Conservation (phyloP, 208 protist species). For the Acanthamoeba divionensis region DNA sequence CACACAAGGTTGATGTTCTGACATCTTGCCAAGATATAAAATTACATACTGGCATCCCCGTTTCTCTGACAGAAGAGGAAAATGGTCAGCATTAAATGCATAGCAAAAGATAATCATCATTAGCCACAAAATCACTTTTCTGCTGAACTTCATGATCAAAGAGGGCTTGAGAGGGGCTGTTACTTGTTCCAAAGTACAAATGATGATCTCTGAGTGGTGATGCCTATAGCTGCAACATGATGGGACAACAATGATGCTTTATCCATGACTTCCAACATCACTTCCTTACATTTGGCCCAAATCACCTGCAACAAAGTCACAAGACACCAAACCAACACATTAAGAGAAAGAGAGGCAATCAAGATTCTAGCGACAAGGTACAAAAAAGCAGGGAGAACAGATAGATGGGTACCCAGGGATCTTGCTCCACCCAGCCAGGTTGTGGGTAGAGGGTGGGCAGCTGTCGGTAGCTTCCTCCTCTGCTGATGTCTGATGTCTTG, state of each 20-base stretch:
- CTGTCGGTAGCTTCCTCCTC: conserved; percentile 6
- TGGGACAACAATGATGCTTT: neutral
- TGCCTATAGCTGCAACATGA: conserved; percentile 16
- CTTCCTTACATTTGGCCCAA: neutral
- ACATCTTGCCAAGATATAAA: conserved; percentile 54
- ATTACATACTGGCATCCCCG: conserved; percentile 21
- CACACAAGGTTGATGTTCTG: neutral
- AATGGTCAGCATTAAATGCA: neutral
- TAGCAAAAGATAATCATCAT: neutral
- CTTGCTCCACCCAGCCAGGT: conserved; percentile 39
- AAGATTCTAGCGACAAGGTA: neutral
- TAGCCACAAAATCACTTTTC: neutral
- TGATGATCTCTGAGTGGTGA: conserved; percentile 31
- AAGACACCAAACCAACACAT: neutral
- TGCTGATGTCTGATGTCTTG: neutral
- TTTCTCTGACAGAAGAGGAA: neutral
- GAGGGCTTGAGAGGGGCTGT: neutral
- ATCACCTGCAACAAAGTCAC: neutral
- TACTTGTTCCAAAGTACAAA: conserved; percentile 51
- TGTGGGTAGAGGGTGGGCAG: conserved; percentile 46
- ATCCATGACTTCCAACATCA: neutral
- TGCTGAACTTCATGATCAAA: neutral
- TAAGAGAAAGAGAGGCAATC: too few species aligned
- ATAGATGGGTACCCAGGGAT: neutral
- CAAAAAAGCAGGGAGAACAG: neutral